Evolutionary conservation across 305 asterid species (phyloP), one percentile per base, ranked within the genome.

Genomic region (Solanum hybrid): DNA sequence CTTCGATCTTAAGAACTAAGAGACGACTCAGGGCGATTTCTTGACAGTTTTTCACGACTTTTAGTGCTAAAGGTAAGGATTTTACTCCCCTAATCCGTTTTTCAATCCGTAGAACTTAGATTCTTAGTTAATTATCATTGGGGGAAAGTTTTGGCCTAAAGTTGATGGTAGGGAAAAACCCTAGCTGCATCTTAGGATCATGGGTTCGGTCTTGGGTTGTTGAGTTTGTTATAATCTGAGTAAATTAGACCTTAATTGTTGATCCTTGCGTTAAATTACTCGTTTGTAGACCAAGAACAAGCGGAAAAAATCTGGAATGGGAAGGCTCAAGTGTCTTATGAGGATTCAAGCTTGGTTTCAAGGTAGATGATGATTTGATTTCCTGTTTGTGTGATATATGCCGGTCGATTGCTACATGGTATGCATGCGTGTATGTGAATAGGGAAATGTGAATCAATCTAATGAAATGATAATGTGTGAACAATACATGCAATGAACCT

Each of bases 231-330:
- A 45, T 45, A 45, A 45, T 45, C 19, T 4, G 19, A 2, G 60
- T 45, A 45, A 45, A 45, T 45, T 45, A 45, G 64, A 45, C 64
- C 64, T 45, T 45, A 45, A 45, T 45, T 45, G 22, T 45, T 45
- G 64, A 45, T 45, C 64, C 64, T 45, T 45, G 1, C 0, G 1
- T 45, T 45, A 45, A 45, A 45, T 45, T 45, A 45, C 22, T 45
- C 22, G 1, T 45, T 45, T 45, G 60, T 45, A 45, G 7, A 45
- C 22, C 22, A 45, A 45, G 64, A 45, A 45, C 64, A 45, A 45
- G 3, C 3, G 22, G 1, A 45, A 45, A 45, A 14, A 45, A 45
- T 14, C 7, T 0, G 3, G 0, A 45, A 45, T 0, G 3, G 64
- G 64, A 45, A 45, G 22, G 64, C 7, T 45, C 22, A 45, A 45